Base-by-base conservation (phyloP, 352 stramenopile genomes). In the Peronospora tabacina region DNA sequence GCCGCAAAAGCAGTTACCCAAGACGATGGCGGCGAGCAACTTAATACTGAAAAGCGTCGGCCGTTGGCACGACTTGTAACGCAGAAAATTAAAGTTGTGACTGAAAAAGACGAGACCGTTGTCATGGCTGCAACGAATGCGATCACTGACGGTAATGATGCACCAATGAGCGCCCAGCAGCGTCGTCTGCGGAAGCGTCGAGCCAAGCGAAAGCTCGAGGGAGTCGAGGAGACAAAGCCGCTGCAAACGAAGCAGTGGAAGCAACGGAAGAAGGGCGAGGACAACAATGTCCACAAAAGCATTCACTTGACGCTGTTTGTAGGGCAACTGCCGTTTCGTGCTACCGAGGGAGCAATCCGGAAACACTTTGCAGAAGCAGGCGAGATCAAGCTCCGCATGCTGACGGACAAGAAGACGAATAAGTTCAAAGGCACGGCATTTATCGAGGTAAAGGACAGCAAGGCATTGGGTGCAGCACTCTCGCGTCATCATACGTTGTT, bases 281-380 rank as follows among this genome's bases (percentile, higher is more conserved):
- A 68, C 3, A 57, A 40, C 30, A 53, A 64, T 35, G 43, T 32
- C 7, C 4, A 33, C 32, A 85, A 82, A 50, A 82, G 82, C 54
- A 91, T 91, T 66, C 80, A 93, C 50, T 61, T 93, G 55, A 91
- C 82, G 45, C 71, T 91, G 12, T 93, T 93, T 46, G 69, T 93
- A 36, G 82, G 82, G 0, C 82, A 93, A 51, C 53, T 93, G 26
- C 82, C 82, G 20, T 93, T 70, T 60, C 79, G 72, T 15, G 80
- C 80, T 36, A 93, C 82, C 0, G 75, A 86, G 52, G 51, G 37
- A 1, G 73, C 73, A 51, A 44, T 93, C 11, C 70, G 72, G 17
- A 69, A 77, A 49, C 82, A 93, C 46, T 91, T 91, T 44, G 40
- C 47, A 5, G 78, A 91, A 49, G 75, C 80, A 9, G 82, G 82